Evolutionary conservation across 1,284 basidiomycete genomes (phyloP).

Genomic region (Salmacisia buchloeana): DNA sequence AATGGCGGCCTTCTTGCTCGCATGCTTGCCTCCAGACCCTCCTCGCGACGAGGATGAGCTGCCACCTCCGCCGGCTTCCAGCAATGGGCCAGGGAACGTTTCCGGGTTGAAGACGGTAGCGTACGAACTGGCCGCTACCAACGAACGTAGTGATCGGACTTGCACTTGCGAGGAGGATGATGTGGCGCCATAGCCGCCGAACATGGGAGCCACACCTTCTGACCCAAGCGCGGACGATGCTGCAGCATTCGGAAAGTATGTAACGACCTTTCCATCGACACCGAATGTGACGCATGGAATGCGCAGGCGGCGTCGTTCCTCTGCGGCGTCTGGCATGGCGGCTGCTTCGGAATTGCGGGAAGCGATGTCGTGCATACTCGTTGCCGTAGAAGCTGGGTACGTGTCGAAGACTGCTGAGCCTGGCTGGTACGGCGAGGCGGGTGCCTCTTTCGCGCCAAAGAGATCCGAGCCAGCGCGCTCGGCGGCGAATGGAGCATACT

Average conservation of each 20-base stretch:
- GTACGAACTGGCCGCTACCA: conserved; percentile 33
- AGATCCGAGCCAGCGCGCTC: too few species aligned
- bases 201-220: not conserved
- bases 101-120: conserved; percentile 38
- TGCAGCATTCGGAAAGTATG: conserved; percentile 34
- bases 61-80: conserved; percentile 33
- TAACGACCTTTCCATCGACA: conserved; percentile 43
- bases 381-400: conserved; percentile 13
- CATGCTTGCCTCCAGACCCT: conserved; percentile 18
- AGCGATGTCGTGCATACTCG: conserved; percentile 6
- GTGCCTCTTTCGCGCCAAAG: not conserved
- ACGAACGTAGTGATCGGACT: conserved; percentile 24
- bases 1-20: conserved; percentile 39
- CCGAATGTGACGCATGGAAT: conserved; percentile 44
- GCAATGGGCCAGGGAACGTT: conserved; percentile 41
- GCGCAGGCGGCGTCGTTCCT: conserved; percentile 29
- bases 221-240: not conserved
- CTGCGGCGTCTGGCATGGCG: conserved; percentile 23
- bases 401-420: conserved; percentile 5
- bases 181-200: conserved; percentile 24
- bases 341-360: conserved; percentile 12
- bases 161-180: conserved; percentile 24
- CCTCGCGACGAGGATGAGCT: conserved; percentile 33
- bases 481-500: too few species aligned
- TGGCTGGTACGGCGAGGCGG: not conserved